Evolutionary conservation across 352 stramenopile species (phyloP).

Genomic region (Globisporangium abappressorium): DNA sequence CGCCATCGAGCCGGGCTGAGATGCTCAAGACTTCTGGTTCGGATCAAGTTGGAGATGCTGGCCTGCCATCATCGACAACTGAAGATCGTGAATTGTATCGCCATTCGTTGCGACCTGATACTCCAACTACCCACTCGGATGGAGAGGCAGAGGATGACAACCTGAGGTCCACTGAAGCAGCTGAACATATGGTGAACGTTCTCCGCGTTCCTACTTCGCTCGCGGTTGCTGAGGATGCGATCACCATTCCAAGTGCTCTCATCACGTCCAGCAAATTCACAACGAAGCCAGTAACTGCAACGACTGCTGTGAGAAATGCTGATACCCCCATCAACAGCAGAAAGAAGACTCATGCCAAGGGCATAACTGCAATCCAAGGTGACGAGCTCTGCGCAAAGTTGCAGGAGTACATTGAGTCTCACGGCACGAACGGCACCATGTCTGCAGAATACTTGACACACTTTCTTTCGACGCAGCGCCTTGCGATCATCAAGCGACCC

Average conservation of each 20-base stretch:
- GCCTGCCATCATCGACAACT: background rate
- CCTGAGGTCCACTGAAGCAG: background rate
- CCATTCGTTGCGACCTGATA: conserved; percentile 6
- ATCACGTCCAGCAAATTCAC: conserved; percentile 18
- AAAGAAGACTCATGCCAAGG: conserved; percentile 16
- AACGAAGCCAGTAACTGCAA: conserved; percentile 23
- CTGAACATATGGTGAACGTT: conserved; percentile 2
- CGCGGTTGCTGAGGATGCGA: background rate
- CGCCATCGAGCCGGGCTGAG: background rate
- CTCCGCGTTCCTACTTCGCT: conserved; percentile 5
- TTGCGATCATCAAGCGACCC: conserved; percentile 28
- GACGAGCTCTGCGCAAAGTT: conserved; percentile 35
- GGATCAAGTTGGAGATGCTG: background rate
- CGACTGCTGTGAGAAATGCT: conserved; percentile 9
- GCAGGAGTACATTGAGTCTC: conserved; percentile 35
- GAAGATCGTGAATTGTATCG: conserved; percentile 3
- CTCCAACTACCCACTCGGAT: conserved; percentile 14
- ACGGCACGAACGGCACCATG: conserved; percentile 36
- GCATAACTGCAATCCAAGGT: conserved; percentile 10
- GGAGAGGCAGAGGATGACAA: background rate
- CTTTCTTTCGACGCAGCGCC: conserved; percentile 34
- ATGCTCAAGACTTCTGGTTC: background rate
- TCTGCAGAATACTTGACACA: conserved; percentile 33
- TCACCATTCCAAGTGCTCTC: conserved; percentile 24
- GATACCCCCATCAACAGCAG: background rate